Conservation (phyloP, 1,284 basidiomycete genomes). For the Rhizoctonia solani region DNA sequence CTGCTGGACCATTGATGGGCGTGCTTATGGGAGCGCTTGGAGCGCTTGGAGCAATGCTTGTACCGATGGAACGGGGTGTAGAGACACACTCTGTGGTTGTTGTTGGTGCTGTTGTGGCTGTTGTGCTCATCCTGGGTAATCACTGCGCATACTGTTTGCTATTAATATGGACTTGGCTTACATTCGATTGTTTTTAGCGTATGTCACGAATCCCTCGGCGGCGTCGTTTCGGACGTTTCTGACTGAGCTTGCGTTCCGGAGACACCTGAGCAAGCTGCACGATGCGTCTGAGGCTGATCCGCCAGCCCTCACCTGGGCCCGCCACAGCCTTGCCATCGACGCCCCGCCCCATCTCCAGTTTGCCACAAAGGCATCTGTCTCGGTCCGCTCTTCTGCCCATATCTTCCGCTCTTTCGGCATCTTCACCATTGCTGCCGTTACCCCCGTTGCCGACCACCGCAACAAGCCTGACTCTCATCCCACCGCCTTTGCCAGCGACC, state of each 20-base stretch:
- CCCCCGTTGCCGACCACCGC: slow-evolving; percentile 51
- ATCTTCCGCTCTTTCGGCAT: slow-evolving; percentile 82
- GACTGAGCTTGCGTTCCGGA: slow-evolving; percentile 92
- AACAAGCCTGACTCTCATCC: slow-evolving; percentile 44
- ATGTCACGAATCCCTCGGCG: slow-evolving; percentile 91
- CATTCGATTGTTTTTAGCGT: slow-evolving; percentile 59
- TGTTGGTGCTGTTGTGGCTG: slow-evolving; percentile 52
- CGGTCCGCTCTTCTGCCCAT: slow-evolving; percentile 91
- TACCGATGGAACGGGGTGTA: slow-evolving; percentile 58
- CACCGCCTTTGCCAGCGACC: slow-evolving; percentile 37
- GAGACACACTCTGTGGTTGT: slow-evolving; percentile 16
- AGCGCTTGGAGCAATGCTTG: slow-evolving; percentile 26
- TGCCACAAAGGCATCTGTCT: slow-evolving; percentile 87
- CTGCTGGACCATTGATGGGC: slow-evolving; percentile 30
- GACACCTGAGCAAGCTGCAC: slow-evolving; percentile 87
- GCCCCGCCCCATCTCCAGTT: slow-evolving; percentile 62
- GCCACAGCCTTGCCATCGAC: slow-evolving; percentile 31
- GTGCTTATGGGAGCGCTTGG: slow-evolving; percentile 23
- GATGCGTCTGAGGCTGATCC: slow-evolving; percentile 48
- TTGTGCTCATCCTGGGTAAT: slow-evolving; percentile 73
- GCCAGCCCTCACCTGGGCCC: slow-evolving; percentile 21
- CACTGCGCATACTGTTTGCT: slow-evolving; percentile 48
- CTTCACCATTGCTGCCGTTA: slow-evolving; percentile 80
- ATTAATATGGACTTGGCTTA: slow-evolving; percentile 35
- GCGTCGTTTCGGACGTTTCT: slow-evolving; percentile 90